Evolutionary conservation across 2,329 filamentous ascomycete species (phyloP), one percentile per base, ranked within the genome.

Genomic region (Neoarthrinium moseri): DNA sequence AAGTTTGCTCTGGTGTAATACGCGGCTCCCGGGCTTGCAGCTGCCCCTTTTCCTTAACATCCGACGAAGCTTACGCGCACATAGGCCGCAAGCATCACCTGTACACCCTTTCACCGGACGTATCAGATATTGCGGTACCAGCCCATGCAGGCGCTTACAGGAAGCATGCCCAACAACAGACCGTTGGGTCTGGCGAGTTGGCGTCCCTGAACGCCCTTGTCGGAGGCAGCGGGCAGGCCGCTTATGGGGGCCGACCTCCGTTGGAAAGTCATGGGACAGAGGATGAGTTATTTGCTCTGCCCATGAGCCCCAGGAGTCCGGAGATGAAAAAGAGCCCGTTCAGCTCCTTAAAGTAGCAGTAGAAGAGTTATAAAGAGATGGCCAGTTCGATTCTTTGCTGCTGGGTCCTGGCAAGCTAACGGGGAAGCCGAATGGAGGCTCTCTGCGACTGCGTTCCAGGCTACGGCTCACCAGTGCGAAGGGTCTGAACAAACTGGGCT

Each of bases 311-410:
- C 1, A 77, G 91, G 41, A 91, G 88, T 57, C 91, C 91, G 0
- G 90, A 95, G 55, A 90, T 94, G 74, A 83, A 84, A 43, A 88
- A 84, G 56, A 91, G 88, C 60, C 91, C 90, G 0, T 96, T 96
- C 60, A 82, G 78, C 56, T 68, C 80, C 21, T 51, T 79, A 45
- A 68, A 53, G 47, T 35, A 44, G 30, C 20, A 24, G 22, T 21
- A 20, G 10, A 2, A 8, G 13, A 20, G 18, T 10, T 7, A 40
- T 8, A 29, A n/a, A n/a, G 8, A 29, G 26, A 29, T 29, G n/a
- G 8, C 26, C 26, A 8, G n/a, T 29, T 29, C 8, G 26, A 29
- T 8, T 8, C 26, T 29, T 8, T 29, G 26, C 8, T 8, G 26
- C 8, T 8, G n/a, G 26, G 8, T 8, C 8, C 8, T 29, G 26